Percentiles rank a stretch among this genome's conserved stretches.
Conservation (phyloP, 495 filamentous ascomycete genomes). For the Penicillium simplicissimum region DNA sequence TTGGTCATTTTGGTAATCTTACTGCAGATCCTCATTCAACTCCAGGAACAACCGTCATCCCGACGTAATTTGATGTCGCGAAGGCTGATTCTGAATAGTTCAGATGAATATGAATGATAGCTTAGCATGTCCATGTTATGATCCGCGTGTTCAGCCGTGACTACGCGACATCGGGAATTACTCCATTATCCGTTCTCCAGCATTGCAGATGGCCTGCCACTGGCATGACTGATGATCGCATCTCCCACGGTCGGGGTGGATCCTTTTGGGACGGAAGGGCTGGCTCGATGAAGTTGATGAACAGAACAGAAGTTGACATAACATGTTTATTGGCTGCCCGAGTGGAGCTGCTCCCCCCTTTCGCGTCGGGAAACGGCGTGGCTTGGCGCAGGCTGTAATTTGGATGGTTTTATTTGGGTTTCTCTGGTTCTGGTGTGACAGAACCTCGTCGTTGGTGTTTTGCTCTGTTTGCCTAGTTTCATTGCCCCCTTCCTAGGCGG, state of each 20-base stretch:
- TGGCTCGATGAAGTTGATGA: no score
- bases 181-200: neutral
- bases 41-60: constrained; percentile 1
- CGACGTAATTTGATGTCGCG: constrained; percentile 9
- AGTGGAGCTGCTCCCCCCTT: neutral
- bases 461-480: constrained; percentile 10
- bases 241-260: constrained; percentile 12
- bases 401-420: neutral
- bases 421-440: neutral
- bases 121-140: no score
- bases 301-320: no score
- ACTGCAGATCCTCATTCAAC: constrained; percentile 21
- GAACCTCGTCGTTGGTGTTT: neutral
- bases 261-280: constrained; percentile 1
- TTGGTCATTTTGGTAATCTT: neutral
- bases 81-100: neutral
- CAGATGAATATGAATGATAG: neutral
- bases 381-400: constrained; percentile 3
- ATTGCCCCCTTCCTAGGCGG: constrained; percentile 1
- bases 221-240: constrained; percentile 13
- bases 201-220: constrained; percentile 4
- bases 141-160: neutral
- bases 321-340: neutral
- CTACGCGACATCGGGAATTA: neutral
- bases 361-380: constrained; percentile 13